phyloP scores from a whole-genome alignment of 768 basidiomycete species.

The Ramaria sp. region DNA sequence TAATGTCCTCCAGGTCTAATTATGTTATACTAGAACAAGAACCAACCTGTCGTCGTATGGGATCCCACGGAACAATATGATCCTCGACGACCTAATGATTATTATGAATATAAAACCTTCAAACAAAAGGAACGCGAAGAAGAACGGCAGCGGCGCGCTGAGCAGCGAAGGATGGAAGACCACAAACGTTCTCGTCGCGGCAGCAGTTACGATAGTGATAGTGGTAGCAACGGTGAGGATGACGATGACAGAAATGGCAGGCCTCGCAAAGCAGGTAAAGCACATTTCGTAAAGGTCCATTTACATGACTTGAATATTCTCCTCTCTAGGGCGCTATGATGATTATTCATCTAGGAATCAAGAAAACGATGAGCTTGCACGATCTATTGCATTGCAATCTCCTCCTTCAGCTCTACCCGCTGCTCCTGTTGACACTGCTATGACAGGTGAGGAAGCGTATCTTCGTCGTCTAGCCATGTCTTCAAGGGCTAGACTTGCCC shows the following conservation, averaged over 20 bases:
- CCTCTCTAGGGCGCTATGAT: constrained; percentile 28
- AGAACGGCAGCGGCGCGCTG: constrained; percentile 44
- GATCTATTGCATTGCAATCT: constrained; percentile 12
- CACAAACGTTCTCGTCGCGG: constrained; percentile 42
- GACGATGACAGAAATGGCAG: constrained; percentile 50
- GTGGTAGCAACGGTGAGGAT: constrained; percentile 42
- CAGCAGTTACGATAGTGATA: constrained; percentile 40
- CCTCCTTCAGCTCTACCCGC: constrained; percentile 23
- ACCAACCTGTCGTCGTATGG: constrained; percentile 47
- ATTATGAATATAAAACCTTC: constrained; percentile 79
- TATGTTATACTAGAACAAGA: constrained; percentile 40
- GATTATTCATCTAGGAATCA: constrained; percentile 37
- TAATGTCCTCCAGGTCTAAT: constrained; percentile 1
- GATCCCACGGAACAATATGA: constrained; percentile 76
- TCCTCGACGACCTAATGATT: constrained; percentile 76
- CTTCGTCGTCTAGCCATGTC: constrained; percentile 67
- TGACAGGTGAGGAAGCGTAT: constrained; percentile 74
- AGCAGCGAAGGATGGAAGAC: constrained; percentile 37
- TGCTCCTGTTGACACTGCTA: constrained; percentile 25
- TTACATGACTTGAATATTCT: constrained; percentile 7
- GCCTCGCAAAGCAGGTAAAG: constrained; percentile 58
- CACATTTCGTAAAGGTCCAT: constrained; percentile 6
- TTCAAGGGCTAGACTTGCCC: constrained; percentile 11
- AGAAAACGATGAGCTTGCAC: constrained; percentile 33
- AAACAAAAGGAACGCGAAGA: constrained; percentile 68